Evolutionary conservation across 1,284 basidiomycete species (phyloP).

Genomic region (Albatrellus sp.): DNA sequence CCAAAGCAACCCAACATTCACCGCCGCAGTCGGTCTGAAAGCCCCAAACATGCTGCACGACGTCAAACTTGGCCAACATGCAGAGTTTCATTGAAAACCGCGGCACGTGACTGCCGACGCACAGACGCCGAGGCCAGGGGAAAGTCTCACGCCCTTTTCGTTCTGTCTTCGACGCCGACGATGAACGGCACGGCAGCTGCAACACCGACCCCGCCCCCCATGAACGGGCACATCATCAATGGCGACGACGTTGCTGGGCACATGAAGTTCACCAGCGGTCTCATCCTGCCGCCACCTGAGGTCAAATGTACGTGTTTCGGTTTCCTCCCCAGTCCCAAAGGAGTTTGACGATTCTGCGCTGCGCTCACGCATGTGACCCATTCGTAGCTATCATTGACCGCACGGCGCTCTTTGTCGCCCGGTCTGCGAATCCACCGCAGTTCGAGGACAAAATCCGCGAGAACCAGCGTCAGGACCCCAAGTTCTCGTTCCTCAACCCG

Average conservation of each 20-base stretch:
- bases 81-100: too few species aligned
- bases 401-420: constrained; percentile 88
- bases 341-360: neutral
- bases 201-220: constrained; percentile 3
- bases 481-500: constrained; percentile 93
- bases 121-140: neutral
- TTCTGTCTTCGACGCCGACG: constrained; percentile 4
- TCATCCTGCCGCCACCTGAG: constrained; percentile 88
- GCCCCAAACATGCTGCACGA: constrained; percentile 56
- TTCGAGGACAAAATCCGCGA: constrained; percentile 96
- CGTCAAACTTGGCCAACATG: too few species aligned
- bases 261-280: constrained; percentile 63
- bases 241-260: constrained; percentile 28
- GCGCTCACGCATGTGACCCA: neutral
- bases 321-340: neutral
- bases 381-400: constrained; percentile 86
- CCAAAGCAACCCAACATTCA: constrained; percentile 71
- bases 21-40: constrained; percentile 56
- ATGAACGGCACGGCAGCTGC: constrained; percentile 9
- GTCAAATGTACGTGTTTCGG: constrained; percentile 63
- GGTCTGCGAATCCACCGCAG: constrained; percentile 76
- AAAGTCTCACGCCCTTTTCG: constrained; percentile 8
- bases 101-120: too few species aligned
- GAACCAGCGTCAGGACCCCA: constrained; percentile 86
- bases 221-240: constrained; percentile 16